Percentiles rank a stretch among this genome's conserved stretches.
Evolutionary conservation across 164 flowering plant species (phyloP).

Genomic region (Liquidambar formosana): DNA sequence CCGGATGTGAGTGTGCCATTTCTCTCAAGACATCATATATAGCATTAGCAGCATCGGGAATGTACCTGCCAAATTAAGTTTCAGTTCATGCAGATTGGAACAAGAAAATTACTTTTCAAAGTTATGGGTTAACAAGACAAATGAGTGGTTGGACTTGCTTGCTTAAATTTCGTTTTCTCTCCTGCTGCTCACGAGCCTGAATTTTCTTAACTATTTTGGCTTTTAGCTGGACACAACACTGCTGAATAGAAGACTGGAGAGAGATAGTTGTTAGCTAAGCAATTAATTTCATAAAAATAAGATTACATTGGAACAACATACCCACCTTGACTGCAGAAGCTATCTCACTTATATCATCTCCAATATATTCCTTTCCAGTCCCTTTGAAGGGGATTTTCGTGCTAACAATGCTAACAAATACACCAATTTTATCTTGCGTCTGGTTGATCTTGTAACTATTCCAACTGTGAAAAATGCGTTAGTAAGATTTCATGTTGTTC

Average conservation of each 20-base stretch:
- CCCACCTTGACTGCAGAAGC: slow-evolving; percentile 92
- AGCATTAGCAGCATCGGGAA: slow-evolving; percentile 73
- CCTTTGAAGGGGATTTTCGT: slow-evolving; percentile 99
- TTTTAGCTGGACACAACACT: slow-evolving; percentile 89
- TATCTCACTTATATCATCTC: slow-evolving; percentile 95
- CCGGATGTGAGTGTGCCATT: slow-evolving; percentile 45
- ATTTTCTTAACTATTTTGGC: slow-evolving; percentile 85
- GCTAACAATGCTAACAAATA: slow-evolving; percentile 96
- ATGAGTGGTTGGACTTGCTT: slow-evolving; percentile 40
- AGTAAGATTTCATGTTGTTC: slow-evolving; percentile 7
- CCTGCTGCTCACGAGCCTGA: slow-evolving; percentile 97
- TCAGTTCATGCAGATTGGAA: background rate
- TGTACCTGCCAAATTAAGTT: slow-evolving; percentile 55
- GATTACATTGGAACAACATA: background rate
- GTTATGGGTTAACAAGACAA: background rate
- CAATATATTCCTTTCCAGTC: slow-evolving; percentile 97
- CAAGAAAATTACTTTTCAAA: background rate
- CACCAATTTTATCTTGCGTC: slow-evolving; percentile 92
- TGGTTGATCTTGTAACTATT: slow-evolving; percentile 93
- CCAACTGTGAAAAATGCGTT: slow-evolving; percentile 63
- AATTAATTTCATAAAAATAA: background rate
- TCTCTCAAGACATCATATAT: slow-evolving; percentile 66
- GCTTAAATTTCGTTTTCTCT: slow-evolving; percentile 85
- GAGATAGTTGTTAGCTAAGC: slow-evolving; percentile 17
- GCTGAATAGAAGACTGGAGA: slow-evolving; percentile 78